phyloP scores from a whole-genome alignment of 148 eudicot genomes.

The Vaccinium macrocarpon region DNA sequence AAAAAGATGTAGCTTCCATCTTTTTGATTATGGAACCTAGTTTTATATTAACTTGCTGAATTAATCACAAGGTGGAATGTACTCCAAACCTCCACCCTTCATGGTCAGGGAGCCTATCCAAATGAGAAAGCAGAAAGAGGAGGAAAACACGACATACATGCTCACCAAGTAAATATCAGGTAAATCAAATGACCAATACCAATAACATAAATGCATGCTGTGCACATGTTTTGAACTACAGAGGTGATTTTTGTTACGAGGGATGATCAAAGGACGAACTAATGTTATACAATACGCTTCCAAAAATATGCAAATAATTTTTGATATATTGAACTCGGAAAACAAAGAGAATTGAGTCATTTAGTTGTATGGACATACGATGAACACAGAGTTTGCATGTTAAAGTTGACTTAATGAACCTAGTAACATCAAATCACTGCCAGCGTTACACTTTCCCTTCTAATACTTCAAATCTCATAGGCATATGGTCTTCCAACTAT shows the following conservation, averaged over 20 bases:
- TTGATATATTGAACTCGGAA: not conserved
- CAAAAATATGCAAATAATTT: not conserved
- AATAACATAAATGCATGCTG: conserved; percentile 3
- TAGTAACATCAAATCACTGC: not conserved
- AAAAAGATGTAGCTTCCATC: not conserved
- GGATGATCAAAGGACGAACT: not conserved
- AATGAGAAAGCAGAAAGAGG: not conserved
- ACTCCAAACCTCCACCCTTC: not conserved
- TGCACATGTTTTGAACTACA: not conserved
- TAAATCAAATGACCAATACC: not conserved
- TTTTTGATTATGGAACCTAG: not conserved
- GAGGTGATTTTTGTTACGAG: not conserved
- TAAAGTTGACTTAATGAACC: not conserved
- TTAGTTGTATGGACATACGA: not conserved
- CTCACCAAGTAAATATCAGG: not conserved
- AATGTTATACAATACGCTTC: not conserved
- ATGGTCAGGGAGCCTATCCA: not conserved
- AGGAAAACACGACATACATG: not conserved
- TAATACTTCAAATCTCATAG: not conserved
- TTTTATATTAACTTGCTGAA: not conserved
- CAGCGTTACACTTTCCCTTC: not conserved
- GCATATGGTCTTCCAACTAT: not conserved
- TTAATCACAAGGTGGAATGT: conserved; percentile 7
- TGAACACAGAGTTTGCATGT: not conserved
- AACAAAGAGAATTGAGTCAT: not conserved